Evolutionary conservation across 805 yeast genomes (phyloP).

Genomic region (Cephaloascus fragrans): DNA sequence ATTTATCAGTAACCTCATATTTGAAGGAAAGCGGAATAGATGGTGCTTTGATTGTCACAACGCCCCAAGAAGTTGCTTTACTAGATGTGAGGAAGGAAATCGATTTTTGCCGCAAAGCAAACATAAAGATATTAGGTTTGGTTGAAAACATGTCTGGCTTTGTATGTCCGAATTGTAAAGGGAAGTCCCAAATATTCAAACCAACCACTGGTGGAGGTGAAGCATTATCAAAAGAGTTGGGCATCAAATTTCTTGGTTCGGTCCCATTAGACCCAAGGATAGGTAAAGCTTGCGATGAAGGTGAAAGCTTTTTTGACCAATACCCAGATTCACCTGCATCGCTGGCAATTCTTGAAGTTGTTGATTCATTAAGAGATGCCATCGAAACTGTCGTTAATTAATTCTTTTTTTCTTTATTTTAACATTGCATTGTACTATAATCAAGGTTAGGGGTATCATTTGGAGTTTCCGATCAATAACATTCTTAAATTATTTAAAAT

Average conservation of each 20-base stretch:
- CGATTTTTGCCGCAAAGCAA: constrained; percentile 89
- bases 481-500: too few species aligned
- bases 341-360: constrained; percentile 74
- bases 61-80: constrained; percentile 96
- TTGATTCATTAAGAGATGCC: constrained; percentile 56
- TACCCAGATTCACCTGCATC: constrained; percentile 93
- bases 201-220: constrained; percentile 98
- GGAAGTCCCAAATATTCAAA: constrained; percentile 80
- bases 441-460: too few species aligned
- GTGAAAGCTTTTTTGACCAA: constrained; percentile 72
- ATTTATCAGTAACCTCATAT: constrained; percentile 78
- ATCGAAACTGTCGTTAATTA: constrained; percentile 18
- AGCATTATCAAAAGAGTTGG: constrained; percentile 69
- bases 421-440: too few species aligned
- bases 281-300: constrained; percentile 80
- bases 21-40: constrained; percentile 86
- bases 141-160: constrained; percentile 99
- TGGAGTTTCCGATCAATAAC: too few species aligned
- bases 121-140: constrained; percentile 73
- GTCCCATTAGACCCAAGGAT: constrained; percentile 96
- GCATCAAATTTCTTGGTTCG: constrained; percentile 73
- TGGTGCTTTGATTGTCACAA: constrained; percentile 91
- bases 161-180: constrained; percentile 91
- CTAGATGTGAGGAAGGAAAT: constrained; percentile 94
- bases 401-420: too few species aligned